Base-by-base conservation (phyloP, 192 early-diverging fungal genomes). In the Paraglomus occultum region DNA sequence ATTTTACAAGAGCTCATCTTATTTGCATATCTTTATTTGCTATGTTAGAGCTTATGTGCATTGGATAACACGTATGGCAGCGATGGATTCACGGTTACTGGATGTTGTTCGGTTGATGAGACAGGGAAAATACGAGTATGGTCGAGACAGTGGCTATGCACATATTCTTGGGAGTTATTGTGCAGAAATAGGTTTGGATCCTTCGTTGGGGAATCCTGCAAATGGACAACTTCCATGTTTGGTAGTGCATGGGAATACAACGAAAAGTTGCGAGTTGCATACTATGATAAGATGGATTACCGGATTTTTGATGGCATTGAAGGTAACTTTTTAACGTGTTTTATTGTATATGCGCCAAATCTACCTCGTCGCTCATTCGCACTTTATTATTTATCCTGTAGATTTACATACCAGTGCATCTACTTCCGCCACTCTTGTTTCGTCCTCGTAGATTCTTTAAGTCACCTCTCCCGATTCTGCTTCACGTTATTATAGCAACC, bases 351-450 rank as follows among this genome's bases (percentile, higher is more conserved):
- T 31, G 31, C 31, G 1, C 31, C 31, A 31, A 31, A 31, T 31
- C 1, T 3, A 31, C 3, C 3, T 31, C 31, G 31, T 31, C 31
- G 31, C 31, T 31, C 31, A 31, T 31, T 31, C 31, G 31, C 31
- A 3, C 31, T 31, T 31, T 31, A 31, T 31, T 31, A 62, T 80
- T 11, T 68, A 20, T 40, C 40, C 14, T 23, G 61, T 73, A 86
- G 83, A 78, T 88, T 14, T 88, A 88, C 61, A 53, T 88, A n/a
- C 84, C 85, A 14, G 87, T 86, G 0, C 87, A 88, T 66, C 51
- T 83, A 17, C 72, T 85, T 44, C 87, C 87, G 15, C 80, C 85
- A 20, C 57, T 88, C 2, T 47, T 88, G 17, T 87, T 84, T 57
- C 79, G 78, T 67, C 74, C 75, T 8, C 58, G 70, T 31, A 76